Base-by-base conservation (phyloP, 352 stramenopile genomes). In the Globisporangium emineosum region DNA sequence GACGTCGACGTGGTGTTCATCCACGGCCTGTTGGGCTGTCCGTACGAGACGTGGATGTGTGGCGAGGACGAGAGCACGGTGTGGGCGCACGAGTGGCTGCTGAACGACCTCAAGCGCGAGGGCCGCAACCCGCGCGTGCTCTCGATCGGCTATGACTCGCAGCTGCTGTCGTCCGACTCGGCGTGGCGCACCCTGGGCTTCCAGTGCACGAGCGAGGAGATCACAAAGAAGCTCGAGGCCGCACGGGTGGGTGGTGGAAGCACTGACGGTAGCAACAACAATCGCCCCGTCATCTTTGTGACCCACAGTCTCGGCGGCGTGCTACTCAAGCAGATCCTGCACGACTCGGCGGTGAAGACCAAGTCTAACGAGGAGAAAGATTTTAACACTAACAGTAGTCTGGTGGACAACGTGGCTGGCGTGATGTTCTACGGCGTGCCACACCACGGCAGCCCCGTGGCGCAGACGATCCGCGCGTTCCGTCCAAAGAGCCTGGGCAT, bases 221-320 rank as follows among this genome's bases (percentile, higher is more conserved):
- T 94, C 21, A 60, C 87, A 5, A 65, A 70, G 5, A 86, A 91
- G 65, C 59, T 95, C 3, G 62, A 82, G 23, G 77, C 79, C 0
- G 86, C 86, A 1, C 74, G 77, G 10, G 81, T 95, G 5, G 86
- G 49, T 35, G 25, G 49, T 56, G 50, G 32, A 10, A 0, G 15
- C 9, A 15, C 10, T 9, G 37, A 45, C 33, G 33, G 33, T 40
- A 13, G 33, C 10, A 40, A 10, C 33, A 30, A 21, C 35, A 70
- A 80, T 30, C 82, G 84, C 8, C 86, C 86, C 0, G 83, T 95
- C 8, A 75, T 93, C 12, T 95, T 95, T 69, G 83, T 95, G 43
- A 93, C 85, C 5, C 86, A 95, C 63, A 92, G 81, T 64, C 78
- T 95, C n/a, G 86, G 86, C n/a, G 86, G 86, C 7, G 73, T 93